Base-by-base conservation (phyloP, 352 stramenopile genomes). In the Phytophthora citrophthora region DNA sequence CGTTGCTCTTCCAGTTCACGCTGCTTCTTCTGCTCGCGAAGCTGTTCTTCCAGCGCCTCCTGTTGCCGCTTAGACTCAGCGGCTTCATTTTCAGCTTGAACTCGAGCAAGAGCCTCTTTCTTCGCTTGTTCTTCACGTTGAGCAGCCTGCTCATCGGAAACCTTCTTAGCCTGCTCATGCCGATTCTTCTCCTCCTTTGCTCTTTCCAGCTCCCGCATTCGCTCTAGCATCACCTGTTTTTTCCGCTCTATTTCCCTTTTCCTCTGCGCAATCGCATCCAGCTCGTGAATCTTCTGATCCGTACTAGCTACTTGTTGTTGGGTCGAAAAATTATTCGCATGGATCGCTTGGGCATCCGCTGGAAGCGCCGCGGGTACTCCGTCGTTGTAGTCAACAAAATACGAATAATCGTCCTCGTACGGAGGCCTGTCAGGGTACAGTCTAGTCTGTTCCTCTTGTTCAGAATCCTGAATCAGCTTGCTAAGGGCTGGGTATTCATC, bases 401-500 rank as follows among this genome's bases (percentile, higher is more conserved):
- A 77, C 5, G 88, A 93, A 51, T 91, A 95, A 20, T 77, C 60
- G 46, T 96, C 88, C 49, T 89, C 70, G 51, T 86, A 89, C 18
- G 52, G 41, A 27, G 80, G 70, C 2, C 77, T 78, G 12, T 74
- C 63, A 5, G 86, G 83, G 48, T 95, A 95, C 64, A 96, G 36
- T 40, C 49, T 68, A n/a, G 64, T 50, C 16, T 77, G 78, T 61
- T 96, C 88, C 39, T 70, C 63, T 1, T 39, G 43, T 58, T 96
- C 88, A 2, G 70, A 77, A 8, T 85, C 68, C 67, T 93, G 62
- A 15, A 96, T 90, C 26, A 88, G 44, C 36, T 88, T 83, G 52
- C 84, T 94, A 27, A 96, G 61, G 1, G 69, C 65, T 26, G 88
- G 88, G 56, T 96, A 96, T 20, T 88, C 80, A 26, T 90, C 63